Percentiles rank a stretch among this genome's conserved stretches.
Conservation (phyloP, 257 asterid species). For the Nicotiana benthamiana region DNA sequence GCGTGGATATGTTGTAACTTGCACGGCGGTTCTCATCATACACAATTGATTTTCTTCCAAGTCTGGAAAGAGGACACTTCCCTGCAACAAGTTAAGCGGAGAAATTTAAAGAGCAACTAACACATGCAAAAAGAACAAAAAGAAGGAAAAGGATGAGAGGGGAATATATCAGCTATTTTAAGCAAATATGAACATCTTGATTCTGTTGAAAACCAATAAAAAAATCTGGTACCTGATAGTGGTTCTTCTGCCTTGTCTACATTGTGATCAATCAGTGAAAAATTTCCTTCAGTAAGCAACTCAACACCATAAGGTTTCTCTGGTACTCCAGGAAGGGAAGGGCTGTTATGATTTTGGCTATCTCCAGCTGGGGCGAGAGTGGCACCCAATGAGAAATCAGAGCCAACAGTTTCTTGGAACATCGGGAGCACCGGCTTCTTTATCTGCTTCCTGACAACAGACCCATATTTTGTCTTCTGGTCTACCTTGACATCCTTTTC, state of each 20-base stretch:
- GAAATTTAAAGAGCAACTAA: neutral
- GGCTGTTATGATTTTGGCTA: conserved; percentile 35
- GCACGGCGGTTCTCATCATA: conserved; percentile 77
- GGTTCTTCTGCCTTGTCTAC: conserved; percentile 74
- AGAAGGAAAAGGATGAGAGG: neutral
- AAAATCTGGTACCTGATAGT: conserved; percentile 43
- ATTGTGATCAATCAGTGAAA: conserved; percentile 41
- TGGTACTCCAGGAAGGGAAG: conserved; percentile 32
- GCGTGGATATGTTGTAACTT: conserved; percentile 49
- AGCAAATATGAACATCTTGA: neutral
- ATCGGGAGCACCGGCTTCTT: conserved; percentile 42
- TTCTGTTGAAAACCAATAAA: neutral
- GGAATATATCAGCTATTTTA: neutral
- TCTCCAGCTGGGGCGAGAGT: conserved; percentile 63
- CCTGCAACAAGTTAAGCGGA: conserved; percentile 33
- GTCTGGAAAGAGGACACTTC: conserved; percentile 43
- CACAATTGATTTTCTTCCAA: conserved; percentile 47
- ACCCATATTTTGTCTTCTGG: conserved; percentile 35
- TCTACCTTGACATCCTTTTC: conserved; percentile 66
- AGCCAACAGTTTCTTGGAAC: conserved; percentile 60
- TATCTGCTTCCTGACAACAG: conserved; percentile 51
- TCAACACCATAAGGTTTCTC: conserved; percentile 50
- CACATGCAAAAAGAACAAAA: neutral
- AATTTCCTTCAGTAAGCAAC: conserved; percentile 49
- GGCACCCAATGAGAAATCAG: conserved; percentile 91